Evolutionary conservation across 2,329 filamentous ascomycete genomes (phyloP).

Genomic region (Sordariomycetes sp.): DNA sequence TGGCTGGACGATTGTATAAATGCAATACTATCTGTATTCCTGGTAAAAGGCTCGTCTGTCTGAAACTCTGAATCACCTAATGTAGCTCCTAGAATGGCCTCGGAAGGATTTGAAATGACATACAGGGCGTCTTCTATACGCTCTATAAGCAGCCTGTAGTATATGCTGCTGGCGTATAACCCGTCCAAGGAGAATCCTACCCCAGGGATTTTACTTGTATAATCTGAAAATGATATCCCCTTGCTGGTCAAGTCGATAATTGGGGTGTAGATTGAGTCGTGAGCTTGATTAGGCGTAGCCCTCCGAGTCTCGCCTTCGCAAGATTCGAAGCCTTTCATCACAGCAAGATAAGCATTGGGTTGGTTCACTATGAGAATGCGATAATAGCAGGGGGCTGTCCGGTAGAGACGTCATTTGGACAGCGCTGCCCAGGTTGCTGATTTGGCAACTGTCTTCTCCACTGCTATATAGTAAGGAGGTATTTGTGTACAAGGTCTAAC

Average conservation of each 20-base stretch:
- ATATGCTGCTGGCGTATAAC: too few relatives aligned
- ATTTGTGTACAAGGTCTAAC: neutral
- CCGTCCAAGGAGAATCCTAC: too few relatives aligned
- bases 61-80: neutral
- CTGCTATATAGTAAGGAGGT: neutral
- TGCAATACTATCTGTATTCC: neutral
- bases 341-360: neutral
- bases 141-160: too few relatives aligned
- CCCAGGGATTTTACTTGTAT: too few relatives aligned
- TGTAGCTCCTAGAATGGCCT: too few relatives aligned
- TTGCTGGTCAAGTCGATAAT: neutral
- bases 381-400: neutral
- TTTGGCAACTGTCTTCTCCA: neutral
- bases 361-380: neutral
- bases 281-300: neutral
- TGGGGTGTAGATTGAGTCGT: neutral
- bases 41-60: neutral
- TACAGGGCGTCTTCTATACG: too few relatives aligned
- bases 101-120: too few relatives aligned
- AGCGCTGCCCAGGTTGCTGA: neutral
- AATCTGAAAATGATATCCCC: too few relatives aligned
- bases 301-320: neutral
- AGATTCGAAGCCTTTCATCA: neutral
- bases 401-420: neutral
- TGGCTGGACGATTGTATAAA: neutral